Evolutionary conservation across 805 yeast genomes (phyloP).

Genomic region (Ogataea sp.): DNA sequence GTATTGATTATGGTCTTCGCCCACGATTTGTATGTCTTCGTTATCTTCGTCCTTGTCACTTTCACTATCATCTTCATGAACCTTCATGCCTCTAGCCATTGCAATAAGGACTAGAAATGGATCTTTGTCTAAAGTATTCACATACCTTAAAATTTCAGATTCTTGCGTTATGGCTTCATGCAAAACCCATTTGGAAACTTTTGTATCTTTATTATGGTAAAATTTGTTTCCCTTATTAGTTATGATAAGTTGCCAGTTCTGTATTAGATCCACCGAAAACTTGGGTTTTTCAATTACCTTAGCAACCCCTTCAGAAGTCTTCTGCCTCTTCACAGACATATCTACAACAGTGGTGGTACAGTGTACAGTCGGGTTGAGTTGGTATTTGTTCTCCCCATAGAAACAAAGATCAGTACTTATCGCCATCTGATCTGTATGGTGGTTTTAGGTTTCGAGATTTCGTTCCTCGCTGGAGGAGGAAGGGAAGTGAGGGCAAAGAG

Average conservation of each 20-base stretch:
- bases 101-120: conserved; percentile 3
- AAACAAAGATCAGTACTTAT: no score
- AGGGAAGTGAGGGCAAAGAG: no score
- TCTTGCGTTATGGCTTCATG: conserved; percentile 1
- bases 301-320: no score
- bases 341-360: no score
- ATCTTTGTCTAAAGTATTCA: conserved; percentile 1
- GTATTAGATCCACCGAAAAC: conserved; percentile 1
- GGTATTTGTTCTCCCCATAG: no score
- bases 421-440: no score
- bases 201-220: conserved; percentile 8
- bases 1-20: neutral
- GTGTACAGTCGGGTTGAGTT: no score
- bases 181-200: conserved; percentile 17
- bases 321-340: neutral
- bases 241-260: conserved; percentile 14
- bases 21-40: no score
- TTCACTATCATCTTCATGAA: neutral
- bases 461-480: no score
- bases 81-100: conserved; percentile 5
- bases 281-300: no score
- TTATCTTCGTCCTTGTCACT: neutral
- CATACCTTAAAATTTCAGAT: neutral
- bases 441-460: neutral
- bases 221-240: conserved; percentile 17